phyloP scores from a whole-genome alignment of 2,329 filamentous ascomycete species.

The Cladorrhinum sp. region DNA sequence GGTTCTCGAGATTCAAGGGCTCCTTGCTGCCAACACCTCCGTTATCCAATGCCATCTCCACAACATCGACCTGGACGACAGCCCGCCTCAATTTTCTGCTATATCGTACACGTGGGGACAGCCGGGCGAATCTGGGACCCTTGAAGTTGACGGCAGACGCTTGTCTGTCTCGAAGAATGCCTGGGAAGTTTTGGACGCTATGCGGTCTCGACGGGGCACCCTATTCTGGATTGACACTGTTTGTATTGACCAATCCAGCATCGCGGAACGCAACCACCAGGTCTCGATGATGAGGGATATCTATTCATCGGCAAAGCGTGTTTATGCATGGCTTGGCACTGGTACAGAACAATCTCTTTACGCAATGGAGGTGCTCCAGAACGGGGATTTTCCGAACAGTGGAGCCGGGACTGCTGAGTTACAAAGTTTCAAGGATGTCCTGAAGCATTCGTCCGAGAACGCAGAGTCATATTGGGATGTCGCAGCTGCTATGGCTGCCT shows the following conservation, averaged over 20 bases:
- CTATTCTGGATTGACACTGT: not conserved
- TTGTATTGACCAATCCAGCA: not conserved
- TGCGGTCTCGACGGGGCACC: not conserved
- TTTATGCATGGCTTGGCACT: not conserved
- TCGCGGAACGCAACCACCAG: not conserved
- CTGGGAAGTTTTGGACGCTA: not conserved
- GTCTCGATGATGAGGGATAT: not conserved
- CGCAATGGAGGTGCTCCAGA: not conserved
- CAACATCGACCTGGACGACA: not conserved
- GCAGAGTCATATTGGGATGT: too few species aligned
- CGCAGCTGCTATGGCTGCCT: too few species aligned
- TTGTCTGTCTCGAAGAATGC: not conserved
- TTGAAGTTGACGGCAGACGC: not conserved
- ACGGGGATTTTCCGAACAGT: too few species aligned
- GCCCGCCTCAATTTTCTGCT: not conserved
- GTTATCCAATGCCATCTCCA: not conserved
- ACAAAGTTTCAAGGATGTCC: too few species aligned
- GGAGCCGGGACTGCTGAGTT: too few species aligned
- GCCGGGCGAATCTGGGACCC: not conserved
- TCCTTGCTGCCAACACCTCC: not conserved
- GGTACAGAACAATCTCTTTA: not conserved
- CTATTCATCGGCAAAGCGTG: not conserved
- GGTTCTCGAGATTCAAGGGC: not conserved
- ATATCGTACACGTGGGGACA: not conserved
- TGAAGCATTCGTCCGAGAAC: too few species aligned